Evolutionary conservation across 495 filamentous ascomycete genomes (phyloP).

Genomic region (Evernia prunastri): DNA sequence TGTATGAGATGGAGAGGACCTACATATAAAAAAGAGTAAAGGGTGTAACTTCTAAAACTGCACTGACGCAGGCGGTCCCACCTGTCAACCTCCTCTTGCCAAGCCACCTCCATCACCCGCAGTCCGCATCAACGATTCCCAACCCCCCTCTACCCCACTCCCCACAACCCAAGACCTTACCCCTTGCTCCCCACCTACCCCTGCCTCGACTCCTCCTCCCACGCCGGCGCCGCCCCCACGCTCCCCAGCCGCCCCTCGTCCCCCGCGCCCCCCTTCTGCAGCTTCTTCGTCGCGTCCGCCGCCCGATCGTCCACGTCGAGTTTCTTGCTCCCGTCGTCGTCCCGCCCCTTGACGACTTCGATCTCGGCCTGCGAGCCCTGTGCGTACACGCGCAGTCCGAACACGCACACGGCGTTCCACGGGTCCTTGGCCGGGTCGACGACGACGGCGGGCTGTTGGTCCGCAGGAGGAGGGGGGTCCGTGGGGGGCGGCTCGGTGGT

Average conservation of each 20-base stretch:
- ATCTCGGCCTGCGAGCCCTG: slow-evolving; percentile 16
- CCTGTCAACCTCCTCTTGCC: too few species aligned
- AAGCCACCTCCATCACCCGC: too few species aligned
- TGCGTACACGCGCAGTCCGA: slow-evolving; percentile 46
- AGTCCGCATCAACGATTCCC: too few species aligned
- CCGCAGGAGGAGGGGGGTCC: too few species aligned
- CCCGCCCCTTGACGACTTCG: neutral
- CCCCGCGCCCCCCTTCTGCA: neutral
- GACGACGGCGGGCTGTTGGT: too few species aligned
- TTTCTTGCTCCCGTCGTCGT: neutral
- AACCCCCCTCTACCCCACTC: too few species aligned
- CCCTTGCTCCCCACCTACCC: too few species aligned
- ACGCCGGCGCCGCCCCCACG: neutral
- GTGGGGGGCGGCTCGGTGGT: neutral
- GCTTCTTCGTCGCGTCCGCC: neutral
- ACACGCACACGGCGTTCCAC: slow-evolving; percentile 50
- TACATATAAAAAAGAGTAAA: too few species aligned
- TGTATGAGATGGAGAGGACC: too few species aligned
- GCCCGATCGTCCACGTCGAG: neutral
- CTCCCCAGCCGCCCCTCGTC: neutral
- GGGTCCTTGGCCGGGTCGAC: slow-evolving; percentile 26
- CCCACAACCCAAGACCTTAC: too few species aligned
- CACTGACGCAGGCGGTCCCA: too few species aligned
- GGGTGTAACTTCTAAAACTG: too few species aligned
- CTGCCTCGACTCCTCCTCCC: neutral